Percentiles rank a stretch among this genome's conserved stretches.
Evolutionary conservation across 805 yeast species (phyloP).

Genomic region (Komagataella ulmi): DNA sequence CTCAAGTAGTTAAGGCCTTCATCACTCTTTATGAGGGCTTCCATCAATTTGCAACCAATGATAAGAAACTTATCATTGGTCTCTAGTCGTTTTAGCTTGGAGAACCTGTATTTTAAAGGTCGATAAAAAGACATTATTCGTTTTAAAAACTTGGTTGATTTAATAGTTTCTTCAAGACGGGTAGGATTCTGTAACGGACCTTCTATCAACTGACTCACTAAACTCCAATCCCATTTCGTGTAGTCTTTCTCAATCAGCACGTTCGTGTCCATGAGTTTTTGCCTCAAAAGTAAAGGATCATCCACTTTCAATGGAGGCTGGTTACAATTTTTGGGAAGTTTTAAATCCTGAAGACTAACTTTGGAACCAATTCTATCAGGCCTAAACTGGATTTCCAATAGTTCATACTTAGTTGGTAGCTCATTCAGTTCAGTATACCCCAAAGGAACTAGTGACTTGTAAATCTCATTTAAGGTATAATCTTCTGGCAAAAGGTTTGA

Average conservation of each 20-base stretch:
- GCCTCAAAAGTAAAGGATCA: constrained; percentile 34
- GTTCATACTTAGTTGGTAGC: background rate
- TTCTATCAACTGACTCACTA: constrained; percentile 54
- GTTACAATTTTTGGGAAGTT: constrained; percentile 3
- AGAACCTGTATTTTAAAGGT: constrained; percentile 80
- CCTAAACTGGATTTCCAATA: background rate
- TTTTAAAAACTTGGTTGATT: constrained; percentile 76
- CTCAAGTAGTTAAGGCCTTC: constrained; percentile 57
- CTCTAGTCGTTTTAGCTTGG: constrained; percentile 35
- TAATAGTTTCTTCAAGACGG: constrained; percentile 63
- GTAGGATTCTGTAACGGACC: constrained; percentile 72
- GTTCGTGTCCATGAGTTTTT: constrained; percentile 50
- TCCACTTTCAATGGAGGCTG: constrained; percentile 35
- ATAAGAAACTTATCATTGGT: constrained; percentile 43
- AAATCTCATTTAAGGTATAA: constrained; percentile 23
- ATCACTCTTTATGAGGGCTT: constrained; percentile 42
- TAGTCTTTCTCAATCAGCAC: constrained; percentile 71
- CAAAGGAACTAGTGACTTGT: background rate
- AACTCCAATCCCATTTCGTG: constrained; percentile 80
- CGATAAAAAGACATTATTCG: constrained; percentile 76
- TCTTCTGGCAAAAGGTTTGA: constrained; percentile 32
- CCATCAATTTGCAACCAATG: constrained; percentile 67
- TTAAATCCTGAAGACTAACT: background rate
- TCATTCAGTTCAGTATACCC: background rate
- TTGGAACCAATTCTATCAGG: background rate